phyloP scores from a whole-genome alignment of 345 rosid genomes.

The Syzygium oleosum region DNA sequence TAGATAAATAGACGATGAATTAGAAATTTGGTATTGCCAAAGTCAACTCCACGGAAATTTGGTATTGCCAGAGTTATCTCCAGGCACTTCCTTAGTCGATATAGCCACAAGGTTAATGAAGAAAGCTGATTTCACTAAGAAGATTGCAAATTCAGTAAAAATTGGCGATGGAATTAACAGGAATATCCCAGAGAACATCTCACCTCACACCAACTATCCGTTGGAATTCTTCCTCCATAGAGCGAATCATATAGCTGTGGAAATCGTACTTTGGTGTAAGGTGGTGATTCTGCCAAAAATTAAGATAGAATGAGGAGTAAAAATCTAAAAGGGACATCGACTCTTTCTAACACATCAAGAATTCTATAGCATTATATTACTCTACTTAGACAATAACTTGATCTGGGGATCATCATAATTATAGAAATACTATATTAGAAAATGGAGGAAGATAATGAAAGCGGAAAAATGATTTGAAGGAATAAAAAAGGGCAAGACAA shows the following conservation, averaged over 20 bases:
- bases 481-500: background rate
- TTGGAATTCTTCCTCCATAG: conserved; percentile 98
- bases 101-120: background rate
- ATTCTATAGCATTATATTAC: background rate
- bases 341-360: background rate
- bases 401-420: background rate
- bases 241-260: conserved; percentile 93
- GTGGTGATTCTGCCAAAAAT: conserved; percentile 71
- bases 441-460: background rate
- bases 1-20: background rate
- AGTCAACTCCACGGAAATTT: background rate
- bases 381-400: background rate
- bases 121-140: background rate
- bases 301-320: conserved; percentile 5
- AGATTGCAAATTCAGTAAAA: background rate
- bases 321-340: background rate
- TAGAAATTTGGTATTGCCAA: background rate
- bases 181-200: conserved; percentile 4
- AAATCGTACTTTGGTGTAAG: conserved; percentile 68
- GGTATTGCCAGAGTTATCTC: background rate
- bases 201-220: conserved; percentile 94
- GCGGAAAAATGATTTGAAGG: background rate
- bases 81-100: background rate
- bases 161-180: background rate
- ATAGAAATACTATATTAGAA: background rate